Conservation (phyloP, 192 early-diverging fungal species). For the Haplosporangium gracile region DNA sequence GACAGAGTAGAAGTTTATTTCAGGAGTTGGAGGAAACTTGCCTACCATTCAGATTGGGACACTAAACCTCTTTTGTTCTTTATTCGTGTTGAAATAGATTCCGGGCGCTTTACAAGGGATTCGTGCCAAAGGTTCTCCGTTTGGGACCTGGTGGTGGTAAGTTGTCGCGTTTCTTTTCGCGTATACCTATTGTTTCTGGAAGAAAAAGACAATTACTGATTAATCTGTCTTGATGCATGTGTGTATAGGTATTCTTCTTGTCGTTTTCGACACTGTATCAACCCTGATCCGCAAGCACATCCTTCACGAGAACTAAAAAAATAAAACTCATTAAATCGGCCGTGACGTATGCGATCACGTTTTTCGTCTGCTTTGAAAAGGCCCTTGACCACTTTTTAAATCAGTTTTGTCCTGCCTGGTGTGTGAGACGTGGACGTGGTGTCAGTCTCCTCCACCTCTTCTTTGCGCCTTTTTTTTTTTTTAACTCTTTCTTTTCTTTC, state of each 20-base stretch:
- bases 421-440: background rate
- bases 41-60: background rate
- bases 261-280: constrained; percentile 91
- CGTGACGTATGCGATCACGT: constrained; percentile 9
- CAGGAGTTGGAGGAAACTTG: background rate
- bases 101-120: constrained; percentile 92
- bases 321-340: background rate
- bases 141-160: constrained; percentile 83
- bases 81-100: constrained; percentile 53
- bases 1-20: no score
- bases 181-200: background rate
- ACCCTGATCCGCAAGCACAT: constrained; percentile 86
- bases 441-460: background rate
- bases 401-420: background rate
- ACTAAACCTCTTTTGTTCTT: constrained; percentile 9
- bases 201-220: background rate
- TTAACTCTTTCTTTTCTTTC: background rate
- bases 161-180: background rate
- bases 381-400: background rate
- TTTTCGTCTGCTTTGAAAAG: background rate
- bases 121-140: constrained; percentile 94
- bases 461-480: background rate
- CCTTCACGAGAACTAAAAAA: constrained; percentile 27
- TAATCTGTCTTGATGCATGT: background rate
- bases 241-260: constrained; percentile 77